phyloP scores from a whole-genome alignment of 2,329 filamentous ascomycete genomes.

The Botrytis pseudocinerea region DNA sequence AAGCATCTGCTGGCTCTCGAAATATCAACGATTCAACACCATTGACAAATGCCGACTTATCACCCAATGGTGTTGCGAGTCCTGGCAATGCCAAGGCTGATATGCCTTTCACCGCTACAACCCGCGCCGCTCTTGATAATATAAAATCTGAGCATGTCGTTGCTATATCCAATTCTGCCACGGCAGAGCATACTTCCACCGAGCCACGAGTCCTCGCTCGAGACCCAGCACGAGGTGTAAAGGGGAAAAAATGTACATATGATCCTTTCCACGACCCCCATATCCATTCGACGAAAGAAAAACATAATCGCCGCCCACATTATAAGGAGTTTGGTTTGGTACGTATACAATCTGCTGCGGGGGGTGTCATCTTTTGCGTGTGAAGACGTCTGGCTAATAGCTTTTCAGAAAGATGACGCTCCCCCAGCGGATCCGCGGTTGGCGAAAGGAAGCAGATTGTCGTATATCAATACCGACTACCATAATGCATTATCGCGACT shows the following conservation, averaged over 20 bases:
- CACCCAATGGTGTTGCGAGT: slow-evolving; percentile 58
- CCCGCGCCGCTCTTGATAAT: slow-evolving; percentile 38
- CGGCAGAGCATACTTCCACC: slow-evolving; percentile 29
- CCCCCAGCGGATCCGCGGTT: slow-evolving; percentile 81
- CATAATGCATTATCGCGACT: slow-evolving; percentile 70
- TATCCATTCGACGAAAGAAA: slow-evolving; percentile 48
- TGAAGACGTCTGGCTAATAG: slow-evolving; percentile 58
- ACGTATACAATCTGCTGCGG: slow-evolving; percentile 52
- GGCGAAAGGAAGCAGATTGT: slow-evolving; percentile 63
- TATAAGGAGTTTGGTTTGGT: slow-evolving; percentile 66
- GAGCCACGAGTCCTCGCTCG: slow-evolving; percentile 50
- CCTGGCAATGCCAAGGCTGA: slow-evolving; percentile 46
- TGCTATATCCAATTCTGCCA: slow-evolving; percentile 32
- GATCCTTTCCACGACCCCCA: slow-evolving; percentile 51
- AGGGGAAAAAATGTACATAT: slow-evolving; percentile 61
- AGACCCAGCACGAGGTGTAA: slow-evolving; percentile 55
- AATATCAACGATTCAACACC: slow-evolving; percentile 57
- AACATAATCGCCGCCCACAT: slow-evolving; percentile 59
- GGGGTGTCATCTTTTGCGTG: slow-evolving; percentile 61
- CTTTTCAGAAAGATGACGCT: slow-evolving; percentile 74
- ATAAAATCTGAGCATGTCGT: slow-evolving; percentile 36
- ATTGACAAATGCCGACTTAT: slow-evolving; percentile 65
- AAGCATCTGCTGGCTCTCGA: slow-evolving; percentile 33
- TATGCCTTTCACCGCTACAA: slow-evolving; percentile 41
- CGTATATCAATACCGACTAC: slow-evolving; percentile 68